Conservation (phyloP, 1,284 basidiomycete species). For the Trichosporon asahii region DNA sequence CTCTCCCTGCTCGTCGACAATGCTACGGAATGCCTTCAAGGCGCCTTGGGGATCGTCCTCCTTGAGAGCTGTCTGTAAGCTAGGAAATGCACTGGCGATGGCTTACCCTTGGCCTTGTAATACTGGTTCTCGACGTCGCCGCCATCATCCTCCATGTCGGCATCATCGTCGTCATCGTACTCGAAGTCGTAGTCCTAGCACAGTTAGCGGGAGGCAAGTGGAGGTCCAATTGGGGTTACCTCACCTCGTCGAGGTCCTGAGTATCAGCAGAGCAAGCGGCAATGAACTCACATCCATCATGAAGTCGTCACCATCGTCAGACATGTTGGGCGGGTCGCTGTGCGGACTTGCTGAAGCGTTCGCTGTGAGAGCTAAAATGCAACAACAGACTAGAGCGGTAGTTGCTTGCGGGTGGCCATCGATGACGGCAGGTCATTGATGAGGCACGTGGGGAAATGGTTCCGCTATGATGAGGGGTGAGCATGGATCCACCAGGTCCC, state of each 20-base stretch:
- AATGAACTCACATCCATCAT: slow-evolving; percentile 51
- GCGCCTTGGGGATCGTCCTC: slow-evolving; percentile 87
- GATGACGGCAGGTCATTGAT: not conserved
- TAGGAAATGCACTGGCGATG: not conserved
- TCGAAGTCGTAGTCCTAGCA: slow-evolving; percentile 91
- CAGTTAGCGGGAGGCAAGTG: slow-evolving; percentile 3
- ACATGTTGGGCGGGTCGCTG: slow-evolving; percentile 36
- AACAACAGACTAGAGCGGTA: not conserved
- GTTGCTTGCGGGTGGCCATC: not conserved
- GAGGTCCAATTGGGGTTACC: slow-evolving; percentile 2
- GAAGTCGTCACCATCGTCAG: slow-evolving; percentile 50
- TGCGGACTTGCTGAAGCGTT: not conserved
- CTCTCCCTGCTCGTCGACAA: slow-evolving; percentile 82
- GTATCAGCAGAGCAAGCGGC: slow-evolving; percentile 19
- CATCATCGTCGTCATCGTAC: slow-evolving; percentile 82
- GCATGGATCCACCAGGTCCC: not conserved
- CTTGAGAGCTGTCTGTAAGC: slow-evolving; percentile 66
- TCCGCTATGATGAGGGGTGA: slow-evolving; percentile 1
- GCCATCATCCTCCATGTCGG: slow-evolving; percentile 63
- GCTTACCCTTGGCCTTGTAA: slow-evolving; percentile 90
- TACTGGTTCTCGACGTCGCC: slow-evolving; percentile 99
- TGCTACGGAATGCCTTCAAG: slow-evolving; percentile 76
- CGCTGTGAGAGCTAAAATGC: not conserved
- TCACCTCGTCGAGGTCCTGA: slow-evolving; percentile 52
- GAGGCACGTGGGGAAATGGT: slow-evolving; percentile 8